phyloP scores from a whole-genome alignment of 805 yeast species.

The Monosporozyma yasuniensis region DNA sequence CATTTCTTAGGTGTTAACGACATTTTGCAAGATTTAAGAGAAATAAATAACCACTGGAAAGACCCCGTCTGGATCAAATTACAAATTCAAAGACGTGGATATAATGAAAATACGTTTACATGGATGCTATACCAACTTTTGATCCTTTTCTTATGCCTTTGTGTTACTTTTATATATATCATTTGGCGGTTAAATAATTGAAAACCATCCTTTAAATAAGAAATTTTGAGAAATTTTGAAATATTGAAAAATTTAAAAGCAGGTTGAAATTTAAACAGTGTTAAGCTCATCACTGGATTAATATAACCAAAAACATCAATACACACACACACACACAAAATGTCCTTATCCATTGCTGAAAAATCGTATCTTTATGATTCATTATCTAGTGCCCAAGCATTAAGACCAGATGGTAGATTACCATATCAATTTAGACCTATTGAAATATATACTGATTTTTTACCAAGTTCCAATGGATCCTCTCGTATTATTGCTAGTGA shows the following conservation, averaged over 20 bases:
- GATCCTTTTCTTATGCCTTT: conserved; percentile 1
- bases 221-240: background rate
- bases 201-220: no score
- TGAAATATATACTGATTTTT: conserved; percentile 69
- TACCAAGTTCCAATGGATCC: conserved; percentile 88
- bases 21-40: background rate
- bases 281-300: background rate
- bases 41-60: background rate
- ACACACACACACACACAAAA: conserved; percentile 15
- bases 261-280: background rate
- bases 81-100: conserved; percentile 3
- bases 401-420: conserved; percentile 80
- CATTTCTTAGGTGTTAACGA: background rate
- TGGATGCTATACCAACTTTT: conserved; percentile 9
- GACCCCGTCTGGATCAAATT: background rate
- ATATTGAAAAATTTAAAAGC: background rate
- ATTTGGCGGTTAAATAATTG: background rate
- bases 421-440: conserved; percentile 74
- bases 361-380: conserved; percentile 71
- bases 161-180: background rate
- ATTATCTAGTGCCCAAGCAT: conserved; percentile 45
- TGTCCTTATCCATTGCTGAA: conserved; percentile 71
- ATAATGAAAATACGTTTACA: conserved; percentile 8
- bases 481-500: conserved; percentile 78
- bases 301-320: background rate